Conservation (phyloP, 1,139 yeast genomes). For the Yamadazyma friedrichii region DNA sequence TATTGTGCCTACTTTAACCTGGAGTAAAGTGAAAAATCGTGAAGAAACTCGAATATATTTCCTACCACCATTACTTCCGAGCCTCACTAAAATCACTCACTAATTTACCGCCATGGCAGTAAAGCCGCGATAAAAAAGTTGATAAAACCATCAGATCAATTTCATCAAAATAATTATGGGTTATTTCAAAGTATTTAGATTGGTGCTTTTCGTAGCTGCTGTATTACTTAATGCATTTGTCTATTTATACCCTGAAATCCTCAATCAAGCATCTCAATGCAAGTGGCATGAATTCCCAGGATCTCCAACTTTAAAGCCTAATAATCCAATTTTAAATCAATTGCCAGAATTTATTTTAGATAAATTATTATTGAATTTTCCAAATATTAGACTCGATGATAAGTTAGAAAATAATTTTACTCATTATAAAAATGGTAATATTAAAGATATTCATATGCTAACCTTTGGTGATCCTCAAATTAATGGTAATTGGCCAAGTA, state of each 20-base stretch:
- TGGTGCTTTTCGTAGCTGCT: slow-evolving; percentile 1
- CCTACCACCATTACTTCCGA: not conserved
- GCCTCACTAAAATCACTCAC: too few species aligned
- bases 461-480: slow-evolving; percentile 97
- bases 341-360: slow-evolving; percentile 22
- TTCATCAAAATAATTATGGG: slow-evolving; percentile 14
- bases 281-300: slow-evolving; percentile 49
- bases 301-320: slow-evolving; percentile 13
- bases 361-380: slow-evolving; percentile 33
- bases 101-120: too few species aligned
- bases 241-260: slow-evolving; percentile 70
- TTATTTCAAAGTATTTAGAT: slow-evolving; percentile 4
- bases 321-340: slow-evolving; percentile 19
- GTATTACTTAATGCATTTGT: slow-evolving; percentile 53
- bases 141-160: not conserved
- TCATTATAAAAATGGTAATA: slow-evolving; percentile 9
- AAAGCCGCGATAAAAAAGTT: too few species aligned
- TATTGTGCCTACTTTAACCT: too few species aligned
- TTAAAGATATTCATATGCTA: slow-evolving; percentile 58
- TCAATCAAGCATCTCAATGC: slow-evolving; percentile 47
- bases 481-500: slow-evolving; percentile 75
- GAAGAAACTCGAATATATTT: too few species aligned
- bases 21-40: too few species aligned
- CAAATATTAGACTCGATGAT: slow-evolving; percentile 20
- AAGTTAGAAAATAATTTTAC: slow-evolving; percentile 12